Evolutionary conservation across 2,329 filamentous ascomycete genomes (phyloP), one percentile per base, ranked within the genome.

Genomic region (Ambrosiella cleistominuta): DNA sequence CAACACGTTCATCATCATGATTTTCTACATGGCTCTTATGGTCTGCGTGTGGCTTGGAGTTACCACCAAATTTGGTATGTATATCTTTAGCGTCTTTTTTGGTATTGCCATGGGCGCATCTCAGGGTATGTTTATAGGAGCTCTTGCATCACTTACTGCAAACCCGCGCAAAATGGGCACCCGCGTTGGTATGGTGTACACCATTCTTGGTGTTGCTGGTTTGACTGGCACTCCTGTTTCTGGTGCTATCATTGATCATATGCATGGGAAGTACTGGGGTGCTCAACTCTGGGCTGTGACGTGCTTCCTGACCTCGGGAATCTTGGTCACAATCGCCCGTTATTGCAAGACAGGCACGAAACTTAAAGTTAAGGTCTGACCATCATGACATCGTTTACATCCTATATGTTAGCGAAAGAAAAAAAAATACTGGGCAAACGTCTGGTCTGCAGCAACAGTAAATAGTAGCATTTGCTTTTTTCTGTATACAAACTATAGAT

Each of bases 11-110:
- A 71, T 79, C 36, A n/a, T 76, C 0, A 72, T 74, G 54, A 71
- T 70, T 1, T 65, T 74, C 9, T 60, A 72, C 3, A 70, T 76
- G 2, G 71, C 71, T 1, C 65, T 75, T 12, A 68, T 79, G 60
- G 66, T 80, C 39, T 81, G 75, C 63, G 70, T 68, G 56, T 85
- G 82, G 81, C 72, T 74, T 1, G 74, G 71, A 0, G 76, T 83
- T 1, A 64, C 61, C n/a, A 66, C 64, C 9, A 63, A 63, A 2
- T 60, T 65, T 2, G 69, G 68, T 60, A 72, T 74, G 69, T 74
- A 74, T 61, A 63, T 66, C 42, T 76, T 75, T 64, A 69, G 69
- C 42, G 68, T 70, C 38, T 66, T 73, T 51, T 74, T 73, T 56
- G 74, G 74, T 7, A 59, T 76, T n/a, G 65, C 67, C 55, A 70